A percentile compares a stretch with the other conserved stretches of the same genome.
Evolutionary conservation across 169 alveolate species (phyloP).

Genomic region (Eimeria sp.): DNA sequence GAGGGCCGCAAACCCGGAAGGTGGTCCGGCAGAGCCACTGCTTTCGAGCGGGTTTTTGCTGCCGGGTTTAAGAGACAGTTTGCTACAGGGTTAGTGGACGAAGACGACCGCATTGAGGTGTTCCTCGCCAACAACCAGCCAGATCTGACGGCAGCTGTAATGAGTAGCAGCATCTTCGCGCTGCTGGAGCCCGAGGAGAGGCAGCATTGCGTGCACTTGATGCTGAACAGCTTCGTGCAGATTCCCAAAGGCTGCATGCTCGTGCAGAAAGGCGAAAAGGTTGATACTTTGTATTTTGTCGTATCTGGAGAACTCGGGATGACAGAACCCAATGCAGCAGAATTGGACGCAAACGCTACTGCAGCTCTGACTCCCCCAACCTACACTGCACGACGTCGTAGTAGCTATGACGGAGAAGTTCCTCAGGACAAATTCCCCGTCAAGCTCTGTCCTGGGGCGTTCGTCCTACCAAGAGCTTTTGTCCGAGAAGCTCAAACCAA

Average conservation of each 20-base stretch:
- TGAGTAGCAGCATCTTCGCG: constrained; percentile 69
- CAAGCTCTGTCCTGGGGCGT: constrained; percentile 28
- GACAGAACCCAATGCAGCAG: constrained; percentile 23
- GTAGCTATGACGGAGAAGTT: constrained; percentile 40
- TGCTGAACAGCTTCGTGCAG: constrained; percentile 61
- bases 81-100: not conserved
- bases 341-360: not conserved
- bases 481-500: constrained; percentile 51
- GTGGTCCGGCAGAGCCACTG: not conserved
- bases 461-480: constrained; percentile 69
- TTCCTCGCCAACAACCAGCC: constrained; percentile 30
- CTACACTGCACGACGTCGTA: constrained; percentile 1
- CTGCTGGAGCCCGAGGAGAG: constrained; percentile 65
- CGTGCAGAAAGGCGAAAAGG: constrained; percentile 70
- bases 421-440: constrained; percentile 16
- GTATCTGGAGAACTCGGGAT: constrained; percentile 67
- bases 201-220: constrained; percentile 49
- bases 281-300: constrained; percentile 64
- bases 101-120: constrained; percentile 59
- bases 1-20: not conserved
- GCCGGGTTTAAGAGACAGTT: not conserved
- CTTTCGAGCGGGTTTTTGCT: constrained; percentile 16
- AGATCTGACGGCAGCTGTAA: constrained; percentile 57
- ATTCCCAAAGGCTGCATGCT: constrained; percentile 58
- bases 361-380: not conserved